Base-by-base conservation (phyloP, 2,329 filamentous ascomycete genomes). In the Ascochyta viciae-villosae region DNA sequence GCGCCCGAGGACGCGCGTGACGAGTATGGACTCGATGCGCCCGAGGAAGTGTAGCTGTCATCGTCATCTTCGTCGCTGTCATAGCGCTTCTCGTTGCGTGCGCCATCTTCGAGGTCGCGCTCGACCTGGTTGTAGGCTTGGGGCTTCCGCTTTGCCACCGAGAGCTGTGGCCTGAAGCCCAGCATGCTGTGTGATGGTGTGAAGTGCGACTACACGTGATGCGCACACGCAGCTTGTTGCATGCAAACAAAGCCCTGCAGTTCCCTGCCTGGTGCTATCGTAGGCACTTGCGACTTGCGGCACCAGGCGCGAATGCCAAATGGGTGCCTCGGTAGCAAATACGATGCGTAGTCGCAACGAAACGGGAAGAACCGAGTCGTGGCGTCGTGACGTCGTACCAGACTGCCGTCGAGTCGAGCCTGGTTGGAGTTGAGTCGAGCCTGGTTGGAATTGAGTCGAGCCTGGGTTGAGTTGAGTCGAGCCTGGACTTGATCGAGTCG, bases 1-100 rank as follows among this genome's bases (percentile, higher is more conserved):
- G 56, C 53, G 48, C 56, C 64, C 7, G 67, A 70, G 0, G 62
- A 78, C 12, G 81, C 79, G 53, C 86, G 83, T 6, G 88, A 90
- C 60, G 82, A 82, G 53, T 69, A 73, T 55, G 81, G 74, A 65
- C 80, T 77, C 49, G 80, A 70, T 44, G 83, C 78, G 34, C 67
- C 49, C 13, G 71, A 75, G 35, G 74, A 74, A 47, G 68, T 63
- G 48, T 72, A 72, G 63, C 71, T 70, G 27, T 29, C 12, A 42
- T 72, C 70, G 62, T 71, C 68, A 29, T 66, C 69, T 47, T 70
- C 68, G 54, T 73, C 71, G 64, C 73, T 72, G n/a, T 64, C 62
- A 43, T 70, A 73, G 47, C 66, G 69, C 58, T 80, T 80, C 60
- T 80, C 78, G 41, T 72, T 63, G 60, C 73, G 70, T 41, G 70